Evolutionary conservation across 257 asterid species (phyloP), one percentile per base, ranked within the genome.

Genomic region (Solanum clarkiae): DNA sequence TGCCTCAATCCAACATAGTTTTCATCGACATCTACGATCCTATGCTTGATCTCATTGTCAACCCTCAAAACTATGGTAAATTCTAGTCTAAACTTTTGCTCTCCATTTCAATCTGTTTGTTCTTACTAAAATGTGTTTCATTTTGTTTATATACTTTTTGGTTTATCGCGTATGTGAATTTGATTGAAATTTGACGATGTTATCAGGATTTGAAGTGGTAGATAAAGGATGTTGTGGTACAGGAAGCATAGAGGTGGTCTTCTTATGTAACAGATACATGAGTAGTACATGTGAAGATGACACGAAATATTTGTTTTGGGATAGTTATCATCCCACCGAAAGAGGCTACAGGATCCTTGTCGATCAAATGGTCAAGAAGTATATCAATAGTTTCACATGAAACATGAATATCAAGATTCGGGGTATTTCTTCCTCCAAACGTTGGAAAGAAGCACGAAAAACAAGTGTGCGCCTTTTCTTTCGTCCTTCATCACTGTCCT

Each of bases 11-110:
- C 42, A 70, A 79, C 53, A 26, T 91, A 6, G 86, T 87, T 16
- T 92, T 91, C 80, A 70, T 88, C 5, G 96, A 94, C 84, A 81
- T 91, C 42, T 94, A 89, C 86, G 59, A 88, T 84, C 87, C 82
- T 65, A 91, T 90, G 3, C 93, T 94, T 6, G 93, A 90, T 81
- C 84, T 93, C 93, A 89, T 92, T 80, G 51, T 84, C 70, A 82
- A 86, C 81, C 97, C 96, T 11, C 40, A 83, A n/a, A 91, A 91
- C 84, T 16, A 68, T 14, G 47, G 24, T 68, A 68, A 7, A 32
- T 36, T 36, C 42, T 36, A 36, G 42, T 5, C 42, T 36, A 36
- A 36, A 36, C 42, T 36, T 36, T 36, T 36, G 42, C 42, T 36
- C 42, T 36, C 6, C 7, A 1, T 36, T 36, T 69, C 79, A 36